phyloP scores from a whole-genome alignment of 2,329 filamentous ascomycete species.

The Fusarium verticillioides region DNA sequence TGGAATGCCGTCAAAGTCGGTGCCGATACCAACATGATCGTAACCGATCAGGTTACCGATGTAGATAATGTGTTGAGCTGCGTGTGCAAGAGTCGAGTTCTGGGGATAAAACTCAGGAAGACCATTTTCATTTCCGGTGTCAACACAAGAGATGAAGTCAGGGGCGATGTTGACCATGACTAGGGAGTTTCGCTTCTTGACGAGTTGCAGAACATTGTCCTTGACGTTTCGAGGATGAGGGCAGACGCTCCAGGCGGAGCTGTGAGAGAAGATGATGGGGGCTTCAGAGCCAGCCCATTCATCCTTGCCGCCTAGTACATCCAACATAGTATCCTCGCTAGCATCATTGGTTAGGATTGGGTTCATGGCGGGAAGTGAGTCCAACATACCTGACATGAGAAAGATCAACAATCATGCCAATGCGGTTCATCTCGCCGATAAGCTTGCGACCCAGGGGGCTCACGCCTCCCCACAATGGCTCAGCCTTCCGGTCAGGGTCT shows the following conservation, averaged over 20 bases:
- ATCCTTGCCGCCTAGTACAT: conserved; percentile 75
- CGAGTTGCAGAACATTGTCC: conserved; percentile 81
- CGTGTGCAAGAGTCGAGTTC: conserved; percentile 79
- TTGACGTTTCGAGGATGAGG: conserved; percentile 92
- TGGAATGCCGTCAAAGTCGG: conserved; percentile 86
- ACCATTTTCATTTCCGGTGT: conserved; percentile 67
- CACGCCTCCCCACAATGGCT: conserved; percentile 76
- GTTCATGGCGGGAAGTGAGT: too few relatives aligned
- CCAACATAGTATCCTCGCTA: conserved; percentile 84
- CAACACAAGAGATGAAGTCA: conserved; percentile 81
- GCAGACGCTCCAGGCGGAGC: conserved; percentile 81
- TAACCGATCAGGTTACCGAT: conserved; percentile 87
- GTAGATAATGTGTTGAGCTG: conserved; percentile 82
- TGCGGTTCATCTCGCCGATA: conserved; percentile 89
- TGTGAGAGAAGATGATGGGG: conserved; percentile 90
- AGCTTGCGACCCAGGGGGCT: conserved; percentile 75
- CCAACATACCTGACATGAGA: conserved; percentile 68
- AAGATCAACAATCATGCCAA: conserved; percentile 94
- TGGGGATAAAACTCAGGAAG: conserved; percentile 74
- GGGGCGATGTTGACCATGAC: conserved; percentile 94
- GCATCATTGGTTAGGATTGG: background rate
- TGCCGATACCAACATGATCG: conserved; percentile 87
- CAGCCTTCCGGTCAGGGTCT: conserved; percentile 59
- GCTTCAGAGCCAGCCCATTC: conserved; percentile 79
- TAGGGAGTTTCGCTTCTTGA: conserved; percentile 77